Conservation (phyloP, 306 rosid genomes). For the Begonia loranthoides region DNA sequence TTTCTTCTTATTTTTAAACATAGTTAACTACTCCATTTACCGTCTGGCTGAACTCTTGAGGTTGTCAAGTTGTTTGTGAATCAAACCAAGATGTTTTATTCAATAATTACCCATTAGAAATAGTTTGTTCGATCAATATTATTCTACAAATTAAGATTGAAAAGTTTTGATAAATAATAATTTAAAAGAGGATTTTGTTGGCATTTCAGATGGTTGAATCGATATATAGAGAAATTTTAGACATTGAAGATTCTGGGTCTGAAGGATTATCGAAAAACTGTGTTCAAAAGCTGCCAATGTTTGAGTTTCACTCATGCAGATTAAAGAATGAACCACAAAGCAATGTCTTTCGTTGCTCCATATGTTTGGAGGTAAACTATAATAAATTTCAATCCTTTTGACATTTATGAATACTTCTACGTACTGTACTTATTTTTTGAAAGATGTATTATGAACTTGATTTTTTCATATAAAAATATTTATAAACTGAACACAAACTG, state of each 20-base stretch:
- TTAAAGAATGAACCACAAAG: background rate
- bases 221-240: constrained; percentile 19
- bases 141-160: constrained; percentile 18
- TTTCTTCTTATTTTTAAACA: no score
- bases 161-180: constrained; percentile 14
- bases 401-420: no score
- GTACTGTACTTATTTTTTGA: no score
- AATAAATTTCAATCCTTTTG: no score
- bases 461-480: no score
- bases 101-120: no score
- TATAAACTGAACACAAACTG: no score
- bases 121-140: background rate
- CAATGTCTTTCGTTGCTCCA: constrained; percentile 26
- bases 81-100: no score
- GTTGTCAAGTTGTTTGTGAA: no score
- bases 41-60: no score
- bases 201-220: constrained; percentile 22
- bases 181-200: background rate
- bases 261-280: constrained; percentile 22
- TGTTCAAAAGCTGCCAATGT: constrained; percentile 21
- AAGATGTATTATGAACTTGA: no score
- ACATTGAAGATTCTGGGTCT: constrained; percentile 12
- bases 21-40: no score
- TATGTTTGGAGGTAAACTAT: constrained; percentile 34
- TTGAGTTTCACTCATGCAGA: constrained; percentile 8